Evolutionary conservation across 495 filamentous ascomycete genomes (phyloP), one percentile per base, ranked within the genome.

Genomic region (Glutinoglossum americanum): DNA sequence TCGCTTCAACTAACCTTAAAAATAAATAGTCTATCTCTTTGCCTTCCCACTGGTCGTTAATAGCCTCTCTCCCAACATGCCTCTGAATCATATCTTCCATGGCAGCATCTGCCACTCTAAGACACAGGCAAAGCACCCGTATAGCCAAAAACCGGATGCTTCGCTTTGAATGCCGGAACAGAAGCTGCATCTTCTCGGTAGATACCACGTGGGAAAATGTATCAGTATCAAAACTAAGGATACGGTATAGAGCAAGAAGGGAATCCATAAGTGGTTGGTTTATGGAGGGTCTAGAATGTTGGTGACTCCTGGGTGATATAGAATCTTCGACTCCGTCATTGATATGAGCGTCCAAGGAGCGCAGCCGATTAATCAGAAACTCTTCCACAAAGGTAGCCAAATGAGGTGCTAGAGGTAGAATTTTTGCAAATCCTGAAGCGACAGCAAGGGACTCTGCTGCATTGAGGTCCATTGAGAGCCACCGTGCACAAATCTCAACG

Each of bases 1-100:
- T 51, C n/a, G 61, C 35, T 23, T 39, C 26, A 17, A 47, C 27
- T 28, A 25, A 39, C 56, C 44, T 45, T 17, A 97, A 72, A 66
- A 94, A 90, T 28, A 80, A 76, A 70, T 90, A 97, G 66, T 96
- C 88, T 45, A 93, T 81, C 44, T 65, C 65, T 56, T 74, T 76
- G 23, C 81, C 87, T 66, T 99, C 93, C 76, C 84, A 85, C 23
- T 76, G 68, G 1, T 80, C 87, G 60, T 74, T 61, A 28, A 92
- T 74, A 21, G 76, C 71, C 47, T 79, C 78, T 51, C 73, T 62
- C 13, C 76, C 77, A 27, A 86, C 70, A 69, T 90, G 73, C 61
- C 74, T 70, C 53, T 70, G 66, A 41, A 93, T 65, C 68, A 93
- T 82, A 23, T 76, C 75, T 61, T 89, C 78, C 54, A 83, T 73